Evolutionary conservation across 2,329 filamentous ascomycete genomes (phyloP), one percentile per base, ranked within the genome.

Genomic region (Elsinoe fawcettii): DNA sequence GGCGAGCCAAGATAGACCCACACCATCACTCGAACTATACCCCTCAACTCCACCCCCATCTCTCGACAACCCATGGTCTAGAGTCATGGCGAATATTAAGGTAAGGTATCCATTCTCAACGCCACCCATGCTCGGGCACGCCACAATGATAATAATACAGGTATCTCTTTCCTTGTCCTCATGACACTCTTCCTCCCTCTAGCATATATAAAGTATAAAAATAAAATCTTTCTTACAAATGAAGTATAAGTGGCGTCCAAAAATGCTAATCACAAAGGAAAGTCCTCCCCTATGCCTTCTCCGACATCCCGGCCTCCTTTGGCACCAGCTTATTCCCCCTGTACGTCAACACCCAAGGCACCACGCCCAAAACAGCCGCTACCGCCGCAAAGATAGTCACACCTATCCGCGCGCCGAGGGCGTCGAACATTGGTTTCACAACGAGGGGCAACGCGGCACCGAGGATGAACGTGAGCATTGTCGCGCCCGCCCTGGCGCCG

Each of bases 281-380:
- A 53, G 6, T 14, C 11, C 14, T 16, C 14, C 6, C n/a, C 32
- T 53, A 53, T 18, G 34, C 34, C 49, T 53, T 53, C 49, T 53
- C 30, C 30, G 41, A 25, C 20, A 37, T 14, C 49, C 25, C 32
- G 8, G 11, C 49, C 34, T 53, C 49, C 30, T 53, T 53, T 18
- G 54, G 54, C 39, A 41, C 23, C 2, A 56, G 32, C 27, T 37
- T 36, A 8, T 46, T 27, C 37, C 54, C 54, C 41, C 22, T 47
- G 37, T 47, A 56, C 14, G 54, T 37, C 25, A 56, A 47, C 22
- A 56, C 30, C 54, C 54, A 56, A 25, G 54, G 54, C 43, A 56
- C 54, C 16, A 37, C 54, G 5, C 54, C 54, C 23, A 56, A 27
- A 2, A 56, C 37, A 7, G 41, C 54, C 25, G 54, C 54, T 7